Conservation (phyloP, 805 yeast genomes). For the Yamadazyma olivae region DNA sequence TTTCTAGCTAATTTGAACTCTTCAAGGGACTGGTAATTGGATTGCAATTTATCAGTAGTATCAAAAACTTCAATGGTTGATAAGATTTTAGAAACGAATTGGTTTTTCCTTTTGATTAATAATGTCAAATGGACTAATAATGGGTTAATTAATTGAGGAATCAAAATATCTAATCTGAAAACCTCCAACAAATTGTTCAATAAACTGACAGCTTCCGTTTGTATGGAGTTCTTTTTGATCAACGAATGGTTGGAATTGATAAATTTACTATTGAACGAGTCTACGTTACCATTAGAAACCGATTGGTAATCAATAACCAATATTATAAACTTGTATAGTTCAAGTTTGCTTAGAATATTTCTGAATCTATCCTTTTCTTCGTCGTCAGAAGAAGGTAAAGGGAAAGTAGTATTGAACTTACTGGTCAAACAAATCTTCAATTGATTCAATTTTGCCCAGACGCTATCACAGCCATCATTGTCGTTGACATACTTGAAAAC, state of each 20-base stretch:
- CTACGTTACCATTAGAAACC: conserved; percentile 33
- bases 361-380: conserved; percentile 49
- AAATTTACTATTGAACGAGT: conserved; percentile 46
- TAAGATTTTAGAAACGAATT: conserved; percentile 54
- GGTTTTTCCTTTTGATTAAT: conserved; percentile 66
- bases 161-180: conserved; percentile 52
- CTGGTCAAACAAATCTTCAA: conserved; percentile 59
- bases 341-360: conserved; percentile 59
- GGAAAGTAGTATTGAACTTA: conserved; percentile 58
- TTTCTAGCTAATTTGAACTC: conserved; percentile 55
- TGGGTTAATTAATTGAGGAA: conserved; percentile 60
- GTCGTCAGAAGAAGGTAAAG: conserved; percentile 46
- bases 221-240: conserved; percentile 51
- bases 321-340: conserved; percentile 67
- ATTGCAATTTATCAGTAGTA: conserved; percentile 52
- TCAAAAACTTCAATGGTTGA: conserved; percentile 60
- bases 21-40: conserved; percentile 42
- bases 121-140: conserved; percentile 61
- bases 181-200: conserved; percentile 62
- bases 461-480: conserved; percentile 40
- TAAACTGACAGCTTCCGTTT: conserved; percentile 64
- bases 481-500: conserved; percentile 45
- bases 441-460: conserved; percentile 55
- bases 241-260: conserved; percentile 64
- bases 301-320: conserved; percentile 43